Conservation (phyloP, 768 basidiomycete species). For the Coprinopsis cinerea region DNA sequence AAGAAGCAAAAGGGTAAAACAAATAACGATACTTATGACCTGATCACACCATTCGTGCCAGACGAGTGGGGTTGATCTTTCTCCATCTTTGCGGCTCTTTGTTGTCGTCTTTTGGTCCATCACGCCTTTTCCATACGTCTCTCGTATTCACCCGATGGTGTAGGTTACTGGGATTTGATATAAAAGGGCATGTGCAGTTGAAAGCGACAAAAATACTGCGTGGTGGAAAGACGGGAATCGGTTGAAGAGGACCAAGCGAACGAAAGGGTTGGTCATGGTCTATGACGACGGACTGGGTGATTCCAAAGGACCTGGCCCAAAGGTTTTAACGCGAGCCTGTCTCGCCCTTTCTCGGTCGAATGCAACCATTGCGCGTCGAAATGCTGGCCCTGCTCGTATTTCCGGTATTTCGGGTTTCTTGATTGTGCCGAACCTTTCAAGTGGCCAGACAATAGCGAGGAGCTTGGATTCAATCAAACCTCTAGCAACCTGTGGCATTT, state of each 20-base stretch:
- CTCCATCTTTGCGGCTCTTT: background rate
- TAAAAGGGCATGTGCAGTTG: too few species aligned
- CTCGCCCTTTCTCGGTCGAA: constrained; percentile 35
- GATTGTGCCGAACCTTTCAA: constrained; percentile 36
- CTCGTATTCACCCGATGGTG: too few species aligned
- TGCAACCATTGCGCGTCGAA: constrained; percentile 28
- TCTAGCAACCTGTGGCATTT: constrained; percentile 29
- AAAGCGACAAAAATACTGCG: too few species aligned
- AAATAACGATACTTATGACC: constrained; percentile 77
- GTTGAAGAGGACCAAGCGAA: too few species aligned
- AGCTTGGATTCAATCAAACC: constrained; percentile 48
- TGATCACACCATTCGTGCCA: constrained; percentile 77
- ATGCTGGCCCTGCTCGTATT: constrained; percentile 17
- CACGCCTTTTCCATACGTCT: too few species aligned
- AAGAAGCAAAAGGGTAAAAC: constrained; percentile 48
- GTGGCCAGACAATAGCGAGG: constrained; percentile 46
- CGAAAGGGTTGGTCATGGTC: too few species aligned
- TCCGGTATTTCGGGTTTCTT: constrained; percentile 10
- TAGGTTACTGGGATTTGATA: too few species aligned
- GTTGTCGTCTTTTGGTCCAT: constrained; percentile 1
- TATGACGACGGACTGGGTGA: too few species aligned
- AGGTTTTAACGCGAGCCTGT: constrained; percentile 28
- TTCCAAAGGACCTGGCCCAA: background rate
- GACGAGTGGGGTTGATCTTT: constrained; percentile 60
- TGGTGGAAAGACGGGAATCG: too few species aligned